Evolutionary conservation across 192 early-diverging fungal species (phyloP).

Genomic region (Irineochytrium annulatum): DNA sequence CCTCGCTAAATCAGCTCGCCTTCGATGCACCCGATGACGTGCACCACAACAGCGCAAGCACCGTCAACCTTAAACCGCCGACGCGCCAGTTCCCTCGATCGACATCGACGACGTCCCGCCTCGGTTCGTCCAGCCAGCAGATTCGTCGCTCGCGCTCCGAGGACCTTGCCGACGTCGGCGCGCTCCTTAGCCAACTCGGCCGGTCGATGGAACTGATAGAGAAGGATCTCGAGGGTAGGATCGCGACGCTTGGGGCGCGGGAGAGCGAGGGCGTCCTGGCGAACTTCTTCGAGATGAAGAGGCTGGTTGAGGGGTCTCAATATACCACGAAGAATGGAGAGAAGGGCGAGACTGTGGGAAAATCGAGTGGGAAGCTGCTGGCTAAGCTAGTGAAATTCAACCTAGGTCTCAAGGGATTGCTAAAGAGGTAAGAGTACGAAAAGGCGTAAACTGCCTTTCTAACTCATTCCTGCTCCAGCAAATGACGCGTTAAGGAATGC

Average conservation of each 20-base stretch:
- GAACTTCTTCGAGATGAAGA: constrained; percentile 33
- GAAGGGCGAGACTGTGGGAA: too few relatives aligned
- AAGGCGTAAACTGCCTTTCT: too few relatives aligned
- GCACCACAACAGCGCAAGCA: not conserved
- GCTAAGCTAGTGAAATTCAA: too few relatives aligned
- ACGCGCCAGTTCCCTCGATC: not conserved
- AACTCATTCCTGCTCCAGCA: too few relatives aligned
- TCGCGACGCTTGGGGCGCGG: constrained; percentile 18
- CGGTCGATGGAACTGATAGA: constrained; percentile 31
- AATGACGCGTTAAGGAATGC: too few relatives aligned
- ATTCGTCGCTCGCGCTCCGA: not conserved
- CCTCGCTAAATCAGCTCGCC: constrained; percentile 15
- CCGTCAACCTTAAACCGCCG: not conserved
- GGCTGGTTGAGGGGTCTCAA: constrained; percentile 10
- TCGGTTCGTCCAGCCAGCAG: too few relatives aligned
- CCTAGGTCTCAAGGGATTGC: too few relatives aligned
- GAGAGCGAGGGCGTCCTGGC: constrained; percentile 22
- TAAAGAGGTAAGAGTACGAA: too few relatives aligned
- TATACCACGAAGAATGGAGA: not conserved
- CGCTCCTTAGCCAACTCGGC: constrained; percentile 23
- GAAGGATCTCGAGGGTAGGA: constrained; percentile 26
- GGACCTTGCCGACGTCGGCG: not conserved
- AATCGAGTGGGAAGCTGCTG: too few relatives aligned
- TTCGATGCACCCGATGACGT: too few relatives aligned
- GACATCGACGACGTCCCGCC: not conserved